These are phyloP conservation scores for Solioccasus polychromus DNA, from an alignment of 768 basidiomycete genomes.

Conservation along the genomic window DNA sequence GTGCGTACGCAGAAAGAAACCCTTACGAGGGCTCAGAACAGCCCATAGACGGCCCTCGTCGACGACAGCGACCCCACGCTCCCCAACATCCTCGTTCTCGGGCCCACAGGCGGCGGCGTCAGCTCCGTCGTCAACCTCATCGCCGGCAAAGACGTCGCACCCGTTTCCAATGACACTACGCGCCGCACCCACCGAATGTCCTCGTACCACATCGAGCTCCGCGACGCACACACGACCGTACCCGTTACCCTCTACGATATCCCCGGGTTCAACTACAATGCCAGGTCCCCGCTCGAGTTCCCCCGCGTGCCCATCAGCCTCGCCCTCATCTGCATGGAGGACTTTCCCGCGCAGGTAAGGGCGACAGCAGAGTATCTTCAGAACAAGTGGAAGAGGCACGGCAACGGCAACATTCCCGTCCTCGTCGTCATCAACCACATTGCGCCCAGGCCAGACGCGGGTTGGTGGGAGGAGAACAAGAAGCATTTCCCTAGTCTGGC, in stretches of 20 bases:
- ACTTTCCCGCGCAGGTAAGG: slow-evolving; percentile 18
- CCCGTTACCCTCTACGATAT: slow-evolving; percentile 22
- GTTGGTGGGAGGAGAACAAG: slow-evolving; percentile 24
- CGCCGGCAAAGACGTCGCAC: slow-evolving; percentile 18
- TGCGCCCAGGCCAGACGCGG: slow-evolving; percentile 14
- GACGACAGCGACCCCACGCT: too few species aligned
- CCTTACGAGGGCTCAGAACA: too few species aligned
- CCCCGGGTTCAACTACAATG: slow-evolving; percentile 19
- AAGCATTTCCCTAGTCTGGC: slow-evolving; percentile 18
- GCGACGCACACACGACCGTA: slow-evolving; percentile 4
- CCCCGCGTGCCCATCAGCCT: slow-evolving; percentile 21
- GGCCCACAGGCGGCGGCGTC: slow-evolving; percentile 24
- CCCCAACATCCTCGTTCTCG: slow-evolving; percentile 26
- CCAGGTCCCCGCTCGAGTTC: slow-evolving; percentile 18
- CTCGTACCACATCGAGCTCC: slow-evolving; percentile 17
- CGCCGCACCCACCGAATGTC: slow-evolving; percentile 18
- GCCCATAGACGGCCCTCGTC: too few species aligned
- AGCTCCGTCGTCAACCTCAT: slow-evolving; percentile 33
- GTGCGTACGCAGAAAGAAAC: slow-evolving; percentile 9
- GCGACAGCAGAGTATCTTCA: slow-evolving; percentile 19
- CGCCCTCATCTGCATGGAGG: slow-evolving; percentile 21
- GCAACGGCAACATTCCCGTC: slow-evolving; percentile 13
- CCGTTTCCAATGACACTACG: slow-evolving; percentile 15
- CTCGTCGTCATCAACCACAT: slow-evolving; percentile 22
- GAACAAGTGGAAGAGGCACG: slow-evolving; percentile 16